Evolutionary conservation across 495 filamentous ascomycete genomes (phyloP), one percentile per base, ranked within the genome.

Genomic region (Melanomma pulvis-pyrius): DNA sequence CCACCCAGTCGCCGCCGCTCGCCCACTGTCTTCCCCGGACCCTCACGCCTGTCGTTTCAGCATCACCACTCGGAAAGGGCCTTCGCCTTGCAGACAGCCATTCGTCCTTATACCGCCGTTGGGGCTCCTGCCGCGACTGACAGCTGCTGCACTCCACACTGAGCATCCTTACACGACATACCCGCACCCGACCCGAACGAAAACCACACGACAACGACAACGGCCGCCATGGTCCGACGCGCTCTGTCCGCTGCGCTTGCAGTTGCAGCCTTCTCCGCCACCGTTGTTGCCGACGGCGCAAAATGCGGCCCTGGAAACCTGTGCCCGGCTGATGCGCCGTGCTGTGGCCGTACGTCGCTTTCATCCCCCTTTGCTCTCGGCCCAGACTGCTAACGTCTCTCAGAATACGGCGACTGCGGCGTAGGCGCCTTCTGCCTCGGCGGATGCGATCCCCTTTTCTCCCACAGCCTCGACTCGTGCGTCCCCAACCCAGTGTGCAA

Each of bases 361-460:
- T 30, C 30, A 13, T 9, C 34, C 12, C 13, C 17, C 55, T 53
- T 24, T 47, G 19, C 1, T 17, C 21, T 25, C 22, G 15, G 36
- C 32, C 19, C 29, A 32, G 3, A 1, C 46, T 0, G 58, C 69
- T 71, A 61, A 71, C 69, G 46, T 21, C 28, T 60, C 34, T 49
- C 69, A 98, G 93, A 93, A 78, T 98, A 98, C 79, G 91, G 91
- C 67, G 83, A 94, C 80, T 98, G 94, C 74, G 87, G 93, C 80
- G 88, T 91, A 46, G 94, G 94, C 71, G 94, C 92, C 53, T 98
- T 90, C 83, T 98, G 94, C 71, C 87, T 98, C 24, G 96, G 96
- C 59, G 94, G 94, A 63, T 98, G 94, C 80, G 93, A 98, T 75
- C 89, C 91, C 41, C 85, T 85, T 62, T 86, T 84, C 76, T 97